Evolutionary conservation across 2,329 filamentous ascomycete genomes (phyloP).

Genomic region (Ophiobolus disseminans): DNA sequence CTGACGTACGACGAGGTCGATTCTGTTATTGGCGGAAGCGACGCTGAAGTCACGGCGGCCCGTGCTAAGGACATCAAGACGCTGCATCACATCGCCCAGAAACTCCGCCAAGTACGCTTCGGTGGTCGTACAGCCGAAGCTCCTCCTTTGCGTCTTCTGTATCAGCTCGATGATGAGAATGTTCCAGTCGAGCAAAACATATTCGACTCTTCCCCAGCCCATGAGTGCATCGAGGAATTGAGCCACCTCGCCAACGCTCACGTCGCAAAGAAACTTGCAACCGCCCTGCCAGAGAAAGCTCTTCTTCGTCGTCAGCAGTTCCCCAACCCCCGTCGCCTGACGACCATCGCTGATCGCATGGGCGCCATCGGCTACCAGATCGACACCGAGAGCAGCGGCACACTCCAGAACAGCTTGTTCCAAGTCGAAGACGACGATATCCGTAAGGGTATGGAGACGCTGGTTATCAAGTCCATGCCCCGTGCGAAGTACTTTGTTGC

Average conservation of each 20-base stretch:
- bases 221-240: slow-evolving; percentile 94
- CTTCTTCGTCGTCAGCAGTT: slow-evolving; percentile 84
- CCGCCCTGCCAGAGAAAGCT: slow-evolving; percentile 87
- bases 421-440: slow-evolving; percentile 87
- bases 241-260: slow-evolving; percentile 91
- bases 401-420: slow-evolving; percentile 93
- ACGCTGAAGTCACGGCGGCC: slow-evolving; percentile 70
- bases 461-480: slow-evolving; percentile 93
- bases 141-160: slow-evolving; percentile 84
- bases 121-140: slow-evolving; percentile 80
- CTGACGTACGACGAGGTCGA: slow-evolving; percentile 87
- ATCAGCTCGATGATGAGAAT: slow-evolving; percentile 97
- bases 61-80: slow-evolving; percentile 79
- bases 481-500: slow-evolving; percentile 94
- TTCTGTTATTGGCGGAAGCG: slow-evolving; percentile 72
- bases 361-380: slow-evolving; percentile 87
- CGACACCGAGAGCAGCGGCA: slow-evolving; percentile 86
- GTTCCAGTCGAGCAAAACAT: slow-evolving; percentile 96
- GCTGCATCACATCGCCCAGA: slow-evolving; percentile 80
- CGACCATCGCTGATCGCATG: slow-evolving; percentile 94
- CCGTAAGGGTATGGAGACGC: slow-evolving; percentile 96
- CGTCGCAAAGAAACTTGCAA: slow-evolving; percentile 82
- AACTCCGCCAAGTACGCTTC: slow-evolving; percentile 88
- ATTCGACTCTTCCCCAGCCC: slow-evolving; percentile 86
- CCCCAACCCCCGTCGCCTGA: slow-evolving; percentile 85